Evolutionary conservation across 345 rosid species (phyloP).

Genomic region (Linum tenue): DNA sequence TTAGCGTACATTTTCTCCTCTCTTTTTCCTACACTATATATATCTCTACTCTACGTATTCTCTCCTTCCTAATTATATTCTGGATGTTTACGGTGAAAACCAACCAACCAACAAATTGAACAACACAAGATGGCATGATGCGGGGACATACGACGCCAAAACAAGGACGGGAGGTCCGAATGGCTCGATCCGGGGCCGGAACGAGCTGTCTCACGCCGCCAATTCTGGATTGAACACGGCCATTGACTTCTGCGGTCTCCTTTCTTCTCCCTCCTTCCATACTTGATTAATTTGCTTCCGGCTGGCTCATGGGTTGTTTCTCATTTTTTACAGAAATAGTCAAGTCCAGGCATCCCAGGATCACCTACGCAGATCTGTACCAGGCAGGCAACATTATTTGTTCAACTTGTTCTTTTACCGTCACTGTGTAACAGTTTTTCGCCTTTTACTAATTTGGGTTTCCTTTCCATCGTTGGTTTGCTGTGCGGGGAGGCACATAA

Average conservation of each 20-base stretch:
- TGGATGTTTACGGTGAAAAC: not conserved
- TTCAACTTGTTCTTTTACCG: not conserved
- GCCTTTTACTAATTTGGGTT: not conserved
- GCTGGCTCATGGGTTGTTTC: not conserved
- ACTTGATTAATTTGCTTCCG: not conserved
- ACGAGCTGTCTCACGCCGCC: constrained; percentile 38
- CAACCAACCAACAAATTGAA: no score
- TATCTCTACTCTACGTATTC: not conserved
- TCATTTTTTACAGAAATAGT: constrained; percentile 39
- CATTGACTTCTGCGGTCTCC: constrained; percentile 61
- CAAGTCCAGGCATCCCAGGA: constrained; percentile 50
- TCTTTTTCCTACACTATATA: not conserved
- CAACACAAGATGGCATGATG: constrained; percentile 64
- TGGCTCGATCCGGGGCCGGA: constrained; percentile 59
- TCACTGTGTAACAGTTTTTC: not conserved
- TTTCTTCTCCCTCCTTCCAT: not conserved
- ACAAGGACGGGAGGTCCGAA: constrained; percentile 82
- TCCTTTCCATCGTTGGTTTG: not conserved
- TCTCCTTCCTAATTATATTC: not conserved
- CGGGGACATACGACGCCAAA: constrained; percentile 78
- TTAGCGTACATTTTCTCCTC: constrained; percentile 45
- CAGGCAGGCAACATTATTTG: constrained; percentile 34
- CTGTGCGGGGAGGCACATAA: constrained; percentile 1
- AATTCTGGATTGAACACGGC: constrained; percentile 62
- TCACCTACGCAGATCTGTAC: constrained; percentile 72